A percentile compares a stretch with the other conserved stretches of the same genome.
Evolutionary conservation across 805 yeast genomes (phyloP).

Genomic region (Priceomyces carsonii): DNA sequence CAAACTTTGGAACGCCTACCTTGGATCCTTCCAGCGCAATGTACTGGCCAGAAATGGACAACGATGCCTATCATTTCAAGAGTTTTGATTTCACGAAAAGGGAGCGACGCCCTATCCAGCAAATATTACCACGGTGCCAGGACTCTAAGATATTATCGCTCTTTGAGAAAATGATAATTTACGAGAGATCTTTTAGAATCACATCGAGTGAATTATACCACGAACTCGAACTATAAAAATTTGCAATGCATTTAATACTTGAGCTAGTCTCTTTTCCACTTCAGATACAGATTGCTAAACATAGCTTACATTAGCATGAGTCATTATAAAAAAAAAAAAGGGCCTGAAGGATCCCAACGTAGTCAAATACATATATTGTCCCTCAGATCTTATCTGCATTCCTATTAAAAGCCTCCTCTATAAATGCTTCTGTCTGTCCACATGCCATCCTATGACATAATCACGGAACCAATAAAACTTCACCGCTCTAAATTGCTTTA

Average conservation of each 20-base stretch:
- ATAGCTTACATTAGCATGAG: too few relatives aligned
- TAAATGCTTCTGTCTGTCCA: too few relatives aligned
- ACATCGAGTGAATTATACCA: constrained; percentile 11
- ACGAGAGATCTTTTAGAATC: constrained; percentile 24
- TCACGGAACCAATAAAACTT: too few relatives aligned
- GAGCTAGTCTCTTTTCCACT: too few relatives aligned
- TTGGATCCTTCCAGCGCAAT: constrained; percentile 12
- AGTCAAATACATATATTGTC: too few relatives aligned
- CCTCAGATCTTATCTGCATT: too few relatives aligned
- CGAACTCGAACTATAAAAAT: background rate
- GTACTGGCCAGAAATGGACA: constrained; percentile 39
- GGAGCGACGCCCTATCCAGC: constrained; percentile 5
- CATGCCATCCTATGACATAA: too few relatives aligned
- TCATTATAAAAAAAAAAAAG: too few relatives aligned
- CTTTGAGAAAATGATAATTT: constrained; percentile 46
- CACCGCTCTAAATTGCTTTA: too few relatives aligned
- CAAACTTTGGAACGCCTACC: constrained; percentile 66
- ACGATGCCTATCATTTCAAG: constrained; percentile 28
- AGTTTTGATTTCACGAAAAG: constrained; percentile 21
- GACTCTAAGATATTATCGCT: constrained; percentile 23
- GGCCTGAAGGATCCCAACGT: too few relatives aligned
- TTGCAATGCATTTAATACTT: background rate
- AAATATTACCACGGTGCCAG: constrained; percentile 15
- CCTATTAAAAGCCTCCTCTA: too few relatives aligned
- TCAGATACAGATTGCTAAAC: too few relatives aligned